A percentile compares a stretch with the other conserved stretches of the same genome.
Evolutionary conservation across 2,329 filamentous ascomycete species (phyloP).

Genomic region (Whalleya microplaca): DNA sequence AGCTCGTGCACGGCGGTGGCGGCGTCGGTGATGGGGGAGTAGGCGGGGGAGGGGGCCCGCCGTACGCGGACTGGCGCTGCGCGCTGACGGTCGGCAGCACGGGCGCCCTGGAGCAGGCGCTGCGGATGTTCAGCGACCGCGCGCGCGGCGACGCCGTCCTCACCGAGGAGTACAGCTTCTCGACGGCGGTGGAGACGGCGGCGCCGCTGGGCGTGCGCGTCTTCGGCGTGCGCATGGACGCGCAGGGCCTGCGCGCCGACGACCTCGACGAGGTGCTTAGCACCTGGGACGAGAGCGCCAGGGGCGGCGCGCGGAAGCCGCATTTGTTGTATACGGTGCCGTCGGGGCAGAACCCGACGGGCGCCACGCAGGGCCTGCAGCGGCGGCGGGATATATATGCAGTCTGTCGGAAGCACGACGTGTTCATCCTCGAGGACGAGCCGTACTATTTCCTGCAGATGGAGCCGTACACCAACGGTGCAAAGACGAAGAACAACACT

Average conservation of each 20-base stretch:
- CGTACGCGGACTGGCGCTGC: slow-evolving; percentile 89
- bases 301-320: slow-evolving; percentile 52
- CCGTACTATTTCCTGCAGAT: slow-evolving; percentile 95
- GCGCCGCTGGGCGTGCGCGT: slow-evolving; percentile 55
- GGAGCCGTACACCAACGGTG: slow-evolving; percentile 67
- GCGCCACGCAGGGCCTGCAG: slow-evolving; percentile 73
- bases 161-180: slow-evolving; percentile 91
- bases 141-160: slow-evolving; percentile 76
- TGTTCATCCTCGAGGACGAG: slow-evolving; percentile 89
- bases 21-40: too few relatives aligned
- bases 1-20: slow-evolving; percentile 83
- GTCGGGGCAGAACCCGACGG: slow-evolving; percentile 89
- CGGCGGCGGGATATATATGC: slow-evolving; percentile 75
- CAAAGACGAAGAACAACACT: neutral
- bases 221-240: slow-evolving; percentile 56
- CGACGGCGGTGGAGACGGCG: slow-evolving; percentile 66
- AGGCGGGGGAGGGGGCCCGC: too few relatives aligned
- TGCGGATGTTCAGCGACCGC: slow-evolving; percentile 77
- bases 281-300: slow-evolving; percentile 51
- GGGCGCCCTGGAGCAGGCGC: slow-evolving; percentile 78
- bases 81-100: slow-evolving; percentile 86
- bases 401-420: slow-evolving; percentile 80
- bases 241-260: slow-evolving; percentile 56
- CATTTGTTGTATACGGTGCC: slow-evolving; percentile 64
- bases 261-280: slow-evolving; percentile 55